Evolutionary conservation across 2,329 filamentous ascomycete species (phyloP).

Genomic region (Trichoderma atroviride): DNA sequence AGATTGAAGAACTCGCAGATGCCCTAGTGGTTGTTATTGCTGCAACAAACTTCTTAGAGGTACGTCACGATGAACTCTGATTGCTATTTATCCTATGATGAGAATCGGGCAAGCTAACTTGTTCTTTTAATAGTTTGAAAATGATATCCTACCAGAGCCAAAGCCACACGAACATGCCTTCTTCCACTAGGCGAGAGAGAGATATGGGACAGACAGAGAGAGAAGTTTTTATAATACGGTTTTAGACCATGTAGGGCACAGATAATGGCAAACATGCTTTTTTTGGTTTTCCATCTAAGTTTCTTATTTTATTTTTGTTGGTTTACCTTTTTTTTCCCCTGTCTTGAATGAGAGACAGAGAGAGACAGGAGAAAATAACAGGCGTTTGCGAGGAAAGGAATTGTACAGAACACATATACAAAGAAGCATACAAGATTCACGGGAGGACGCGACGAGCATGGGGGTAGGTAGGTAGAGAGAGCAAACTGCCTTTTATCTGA

Average conservation of each 20-base stretch:
- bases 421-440: background rate
- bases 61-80: constrained; percentile 47
- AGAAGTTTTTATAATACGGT: background rate
- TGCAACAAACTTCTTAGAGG: constrained; percentile 83
- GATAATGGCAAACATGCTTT: constrained; percentile 8
- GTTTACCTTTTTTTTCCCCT: background rate
- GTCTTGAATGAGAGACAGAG: constrained; percentile 3
- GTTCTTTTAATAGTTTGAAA: constrained; percentile 43
- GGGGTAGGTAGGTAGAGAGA: background rate
- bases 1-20: constrained; percentile 77
- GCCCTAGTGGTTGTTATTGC: constrained; percentile 81
- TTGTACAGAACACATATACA: background rate
- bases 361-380: background rate
- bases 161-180: constrained; percentile 40
- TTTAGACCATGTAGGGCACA: constrained; percentile 14
- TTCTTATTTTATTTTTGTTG: background rate
- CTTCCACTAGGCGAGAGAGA: constrained; percentile 40
- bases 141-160: constrained; percentile 41
- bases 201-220: background rate
- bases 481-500: background rate
- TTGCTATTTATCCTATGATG: background rate
- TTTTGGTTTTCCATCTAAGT: background rate
- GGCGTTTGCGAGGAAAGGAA: constrained; percentile 13
- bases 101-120: background rate
- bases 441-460: background rate